phyloP scores from a whole-genome alignment of 169 alveolate species.

The Besnoitia besnoiti region DNA sequence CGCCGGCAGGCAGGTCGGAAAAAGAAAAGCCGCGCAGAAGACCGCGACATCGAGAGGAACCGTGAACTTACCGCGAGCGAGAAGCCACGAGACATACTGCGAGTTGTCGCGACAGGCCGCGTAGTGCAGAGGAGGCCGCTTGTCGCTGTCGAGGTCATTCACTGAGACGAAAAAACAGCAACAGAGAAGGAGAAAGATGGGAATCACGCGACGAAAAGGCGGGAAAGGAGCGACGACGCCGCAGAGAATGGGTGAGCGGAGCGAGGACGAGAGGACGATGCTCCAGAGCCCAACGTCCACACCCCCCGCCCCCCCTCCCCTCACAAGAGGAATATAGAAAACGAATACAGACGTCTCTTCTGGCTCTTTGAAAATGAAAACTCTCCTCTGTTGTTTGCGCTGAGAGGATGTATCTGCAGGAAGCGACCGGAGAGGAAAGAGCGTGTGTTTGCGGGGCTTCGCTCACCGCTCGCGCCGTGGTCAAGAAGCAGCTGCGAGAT shows the following conservation, averaged over 20 bases:
- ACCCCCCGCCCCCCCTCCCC: no score
- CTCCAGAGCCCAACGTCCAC: background rate
- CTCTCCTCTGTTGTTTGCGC: no score
- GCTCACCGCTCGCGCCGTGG: slow-evolving; percentile 72
- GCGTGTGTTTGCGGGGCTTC: no score
- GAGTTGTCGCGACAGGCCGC: slow-evolving; percentile 74
- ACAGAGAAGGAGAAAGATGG: background rate
- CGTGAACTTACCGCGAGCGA: slow-evolving; percentile 58
- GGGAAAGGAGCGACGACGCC: background rate
- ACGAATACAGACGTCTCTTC: background rate
- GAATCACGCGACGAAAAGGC: background rate
- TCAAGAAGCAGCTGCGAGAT: slow-evolving; percentile 70
- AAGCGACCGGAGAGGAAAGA: no score
- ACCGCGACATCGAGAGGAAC: no score
- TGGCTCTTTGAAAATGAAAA: no score
- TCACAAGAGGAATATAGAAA: no score
- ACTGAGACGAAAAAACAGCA: slow-evolving; percentile 46
- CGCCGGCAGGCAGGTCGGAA: background rate
- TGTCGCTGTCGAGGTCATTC: slow-evolving; percentile 72
- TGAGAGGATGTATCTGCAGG: no score
- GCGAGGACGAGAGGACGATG: background rate
- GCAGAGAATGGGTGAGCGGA: background rate
- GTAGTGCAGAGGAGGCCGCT: slow-evolving; percentile 77
- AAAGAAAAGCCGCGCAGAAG: background rate
- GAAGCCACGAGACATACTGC: slow-evolving; percentile 72